Percentiles rank a stretch among this genome's conserved stretches.
phyloP scores from a whole-genome alignment of 129 eudicot species.

The Flaveria sonorensis region DNA sequence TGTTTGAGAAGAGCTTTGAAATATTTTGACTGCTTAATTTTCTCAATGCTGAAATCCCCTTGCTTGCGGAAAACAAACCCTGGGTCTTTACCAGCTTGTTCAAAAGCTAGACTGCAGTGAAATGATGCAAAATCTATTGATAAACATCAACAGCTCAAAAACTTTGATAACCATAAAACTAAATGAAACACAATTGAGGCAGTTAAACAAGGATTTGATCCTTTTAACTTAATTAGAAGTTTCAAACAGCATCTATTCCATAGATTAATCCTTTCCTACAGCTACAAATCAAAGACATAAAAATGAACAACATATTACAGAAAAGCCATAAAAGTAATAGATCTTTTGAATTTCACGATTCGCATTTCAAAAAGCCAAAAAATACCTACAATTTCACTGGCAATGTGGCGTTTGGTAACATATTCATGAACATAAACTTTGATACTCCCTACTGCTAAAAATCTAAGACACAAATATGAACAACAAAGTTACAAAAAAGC shows the following conservation, averaged over 20 bases:
- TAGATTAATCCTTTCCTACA: constrained; percentile 10
- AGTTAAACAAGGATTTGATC: background rate
- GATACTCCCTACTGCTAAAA: background rate
- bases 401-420: background rate
- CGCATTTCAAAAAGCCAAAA: background rate
- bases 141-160: constrained; percentile 23
- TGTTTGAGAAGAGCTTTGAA: constrained; percentile 61
- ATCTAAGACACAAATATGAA: background rate
- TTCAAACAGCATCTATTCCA: constrained; percentile 11
- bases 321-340: background rate
- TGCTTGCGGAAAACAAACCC: constrained; percentile 60
- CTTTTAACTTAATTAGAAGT: background rate
- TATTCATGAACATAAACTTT: background rate
- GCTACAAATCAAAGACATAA: background rate
- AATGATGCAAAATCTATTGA: constrained; percentile 24
- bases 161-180: background rate
- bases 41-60: constrained; percentile 58
- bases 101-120: constrained; percentile 80
- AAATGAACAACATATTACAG: background rate
- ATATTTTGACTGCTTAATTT: constrained; percentile 76
- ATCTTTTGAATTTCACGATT: background rate
- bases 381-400: background rate
- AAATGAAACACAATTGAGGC: constrained; percentile 12
- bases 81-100: constrained; percentile 78
- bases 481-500: background rate